Base-by-base conservation (phyloP, 1,139 yeast genomes). In the Suhomyces bolitotheri region DNA sequence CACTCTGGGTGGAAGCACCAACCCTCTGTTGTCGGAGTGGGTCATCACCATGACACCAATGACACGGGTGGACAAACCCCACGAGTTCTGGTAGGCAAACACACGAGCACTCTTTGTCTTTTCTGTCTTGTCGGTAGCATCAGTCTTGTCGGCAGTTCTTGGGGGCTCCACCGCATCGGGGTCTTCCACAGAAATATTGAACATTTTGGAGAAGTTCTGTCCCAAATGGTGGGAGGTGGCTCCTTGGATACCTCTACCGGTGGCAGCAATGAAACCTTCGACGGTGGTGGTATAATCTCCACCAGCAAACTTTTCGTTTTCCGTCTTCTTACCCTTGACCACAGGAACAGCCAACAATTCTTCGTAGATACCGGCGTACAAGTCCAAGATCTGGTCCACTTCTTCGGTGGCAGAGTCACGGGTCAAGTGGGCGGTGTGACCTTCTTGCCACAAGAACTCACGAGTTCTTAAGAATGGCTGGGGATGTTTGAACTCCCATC, bases 401-500 rank as follows among this genome's bases (percentile, higher is more conserved):
- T 94, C 98, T 40, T 71, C 71, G 43, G 77, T 75, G 25, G 98
- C 97, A 41, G 77, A 90, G 41, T 80, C 83, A 49, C 71, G 68
- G 40, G 94, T 84, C 59, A 92, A 76, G 60, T 87, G 96, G 37
- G 96, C 98, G 36, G 98, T 94, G 71, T 94, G 99, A 49, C 99
- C 99, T 71, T 94, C 99, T 71, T 94, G 99, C 99, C 99, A 94
- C 64, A 94, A 76, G 70, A 94, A 94, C 68, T 94, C 99, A 71
- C 99, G 84, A 11, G 98, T 94, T 77, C 99, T 86, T 59, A 94
- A 72, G 68, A 94, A 94, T 39, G 99, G 99, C 70, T 94, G 99
- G 40, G 99, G 99, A 64, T 94, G 97, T 73, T 94, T 94, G 73
- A 94, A 94, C 69, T 94, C 99, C 99, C 98, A 94, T 76, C 99